Conservation (phyloP, 345 rosid species). For the Linum tenue region DNA sequence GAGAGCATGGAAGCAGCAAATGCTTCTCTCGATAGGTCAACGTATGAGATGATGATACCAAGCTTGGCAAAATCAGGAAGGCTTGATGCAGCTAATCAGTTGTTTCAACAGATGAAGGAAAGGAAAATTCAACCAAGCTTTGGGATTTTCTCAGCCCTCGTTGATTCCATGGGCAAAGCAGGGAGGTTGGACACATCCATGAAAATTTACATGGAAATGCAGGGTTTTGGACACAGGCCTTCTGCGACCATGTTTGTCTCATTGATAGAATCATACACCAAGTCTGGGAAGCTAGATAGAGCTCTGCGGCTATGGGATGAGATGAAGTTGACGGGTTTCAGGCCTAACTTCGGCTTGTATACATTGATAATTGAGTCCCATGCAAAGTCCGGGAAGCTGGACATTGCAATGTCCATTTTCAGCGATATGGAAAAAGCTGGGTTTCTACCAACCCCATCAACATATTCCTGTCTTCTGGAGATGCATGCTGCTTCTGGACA, state of each 20-base stretch:
- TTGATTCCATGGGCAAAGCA: slow-evolving; percentile 96
- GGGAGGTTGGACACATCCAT: slow-evolving; percentile 86
- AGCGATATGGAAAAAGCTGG: slow-evolving; percentile 94
- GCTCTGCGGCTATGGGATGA: slow-evolving; percentile 89
- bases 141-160: slow-evolving; percentile 61
- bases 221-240: slow-evolving; percentile 63
- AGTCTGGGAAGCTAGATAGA: slow-evolving; percentile 87
- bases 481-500: slow-evolving; percentile 91
- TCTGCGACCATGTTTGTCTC: slow-evolving; percentile 78
- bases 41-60: slow-evolving; percentile 85
- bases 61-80: slow-evolving; percentile 95
- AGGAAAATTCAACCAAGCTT: slow-evolving; percentile 58
- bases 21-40: slow-evolving; percentile 58
- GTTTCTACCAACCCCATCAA: slow-evolving; percentile 81
- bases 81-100: slow-evolving; percentile 83
- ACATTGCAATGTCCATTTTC: slow-evolving; percentile 72
- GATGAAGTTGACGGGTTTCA: slow-evolving; percentile 72
- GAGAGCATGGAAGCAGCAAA: slow-evolving; percentile 81
- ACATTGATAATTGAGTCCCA: slow-evolving; percentile 83
- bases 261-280: slow-evolving; percentile 73
- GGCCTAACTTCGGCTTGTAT: slow-evolving; percentile 85
- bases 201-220: slow-evolving; percentile 86
- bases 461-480: slow-evolving; percentile 85
- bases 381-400: slow-evolving; percentile 96
- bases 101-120: slow-evolving; percentile 86